Percentiles rank a stretch among this genome's conserved stretches.
Evolutionary conservation across 345 rosid genomes (phyloP).

Genomic region (Citrus sp.): DNA sequence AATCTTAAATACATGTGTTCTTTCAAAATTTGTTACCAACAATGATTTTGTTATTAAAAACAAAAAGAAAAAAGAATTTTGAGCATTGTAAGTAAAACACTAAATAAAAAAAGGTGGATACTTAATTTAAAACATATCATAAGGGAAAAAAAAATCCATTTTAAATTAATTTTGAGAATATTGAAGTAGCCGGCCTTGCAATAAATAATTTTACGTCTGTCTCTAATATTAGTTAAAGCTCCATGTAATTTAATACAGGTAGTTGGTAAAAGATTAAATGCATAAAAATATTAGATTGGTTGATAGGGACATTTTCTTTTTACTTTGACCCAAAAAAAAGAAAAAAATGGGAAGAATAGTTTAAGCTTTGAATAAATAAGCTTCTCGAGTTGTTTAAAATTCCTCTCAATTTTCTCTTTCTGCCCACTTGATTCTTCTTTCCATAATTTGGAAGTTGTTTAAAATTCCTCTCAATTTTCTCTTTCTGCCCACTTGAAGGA

Average conservation of each 20-base stretch:
- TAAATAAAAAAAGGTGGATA: no score
- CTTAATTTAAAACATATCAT: no score
- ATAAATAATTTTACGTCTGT: background rate
- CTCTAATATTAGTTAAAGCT: background rate
- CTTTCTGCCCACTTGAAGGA: background rate
- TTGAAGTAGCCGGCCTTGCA: background rate
- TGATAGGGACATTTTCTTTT: constrained; percentile 19
- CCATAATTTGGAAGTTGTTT: background rate
- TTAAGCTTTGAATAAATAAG: constrained; percentile 11
- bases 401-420: background rate
- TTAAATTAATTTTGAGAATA: background rate
- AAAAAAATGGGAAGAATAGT: background rate
- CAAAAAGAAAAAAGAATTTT: no score
- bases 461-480: background rate
- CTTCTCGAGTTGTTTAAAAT: background rate
- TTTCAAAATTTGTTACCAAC: no score
- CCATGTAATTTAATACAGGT: background rate
- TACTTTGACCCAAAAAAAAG: constrained; percentile 33
- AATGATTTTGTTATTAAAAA: no score
- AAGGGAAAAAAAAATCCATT: background rate
- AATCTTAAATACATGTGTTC: no score
- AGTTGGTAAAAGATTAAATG: background rate
- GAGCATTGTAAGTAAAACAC: no score
- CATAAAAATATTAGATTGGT: background rate
- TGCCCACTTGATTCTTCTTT: background rate